phyloP scores from a whole-genome alignment of 2,329 filamentous ascomycete genomes.

The Ciborinia camelliae region DNA sequence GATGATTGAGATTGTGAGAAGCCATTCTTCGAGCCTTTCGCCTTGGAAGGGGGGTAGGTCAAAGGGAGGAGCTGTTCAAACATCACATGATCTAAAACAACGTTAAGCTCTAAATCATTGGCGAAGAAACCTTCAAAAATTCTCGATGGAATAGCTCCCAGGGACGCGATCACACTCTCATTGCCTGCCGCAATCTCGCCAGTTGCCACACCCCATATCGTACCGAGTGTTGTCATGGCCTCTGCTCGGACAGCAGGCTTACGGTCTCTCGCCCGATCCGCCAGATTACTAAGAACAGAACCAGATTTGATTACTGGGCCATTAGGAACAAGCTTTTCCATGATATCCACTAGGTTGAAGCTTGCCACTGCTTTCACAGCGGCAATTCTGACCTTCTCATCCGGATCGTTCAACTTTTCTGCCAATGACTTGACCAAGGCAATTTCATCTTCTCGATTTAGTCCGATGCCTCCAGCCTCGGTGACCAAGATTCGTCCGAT shows the following conservation, averaged over 20 bases:
- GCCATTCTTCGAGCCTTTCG: constrained; percentile 60
- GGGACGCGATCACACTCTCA: constrained; percentile 68
- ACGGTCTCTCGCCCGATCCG: constrained; percentile 84
- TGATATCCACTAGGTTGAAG: constrained; percentile 76
- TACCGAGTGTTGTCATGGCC: constrained; percentile 79
- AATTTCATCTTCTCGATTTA: constrained; percentile 78
- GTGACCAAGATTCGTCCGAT: constrained; percentile 86
- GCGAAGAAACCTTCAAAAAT: constrained; percentile 88
- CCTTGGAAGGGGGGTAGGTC: constrained; percentile 72
- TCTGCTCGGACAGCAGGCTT: constrained; percentile 78
- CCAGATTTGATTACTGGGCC: constrained; percentile 73
- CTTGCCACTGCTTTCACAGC: constrained; percentile 81
- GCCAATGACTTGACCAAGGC: constrained; percentile 69
- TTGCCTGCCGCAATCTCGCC: constrained; percentile 83
- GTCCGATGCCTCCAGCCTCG: constrained; percentile 82
- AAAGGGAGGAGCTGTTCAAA: constrained; percentile 88
- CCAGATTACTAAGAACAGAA: constrained; percentile 76
- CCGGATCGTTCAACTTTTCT: constrained; percentile 79
- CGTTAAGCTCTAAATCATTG: constrained; percentile 82
- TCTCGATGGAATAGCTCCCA: constrained; percentile 77
- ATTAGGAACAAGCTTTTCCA: constrained; percentile 74
- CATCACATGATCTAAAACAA: constrained; percentile 77
- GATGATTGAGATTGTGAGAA: constrained; percentile 50
- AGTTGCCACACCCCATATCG: constrained; percentile 89
- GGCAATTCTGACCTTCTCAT: constrained; percentile 86